Evolutionary conservation across 352 stramenopile genomes (phyloP), one percentile per base, ranked within the genome.

Genomic region (Globisporangium carolinianum): DNA sequence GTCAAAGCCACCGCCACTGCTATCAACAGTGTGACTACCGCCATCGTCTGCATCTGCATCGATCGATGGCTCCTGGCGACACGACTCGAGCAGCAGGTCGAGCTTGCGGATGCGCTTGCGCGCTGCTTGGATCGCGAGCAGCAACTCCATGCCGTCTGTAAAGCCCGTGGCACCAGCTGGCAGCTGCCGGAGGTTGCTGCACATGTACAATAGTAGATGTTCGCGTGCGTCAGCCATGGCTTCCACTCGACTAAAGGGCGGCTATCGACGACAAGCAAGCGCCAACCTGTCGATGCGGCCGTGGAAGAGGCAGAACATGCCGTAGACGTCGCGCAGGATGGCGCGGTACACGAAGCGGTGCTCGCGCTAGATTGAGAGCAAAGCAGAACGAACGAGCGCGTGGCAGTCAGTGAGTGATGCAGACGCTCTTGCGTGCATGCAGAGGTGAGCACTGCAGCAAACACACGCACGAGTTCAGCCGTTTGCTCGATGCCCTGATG

Each of bases 81-180:
- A 46, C 46, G 65, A 68, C 64, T 68, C 64, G 41, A 65, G 68
- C 45, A 54, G 47, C 45, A 75, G 60, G 10, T 47, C 35, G 43
- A 84, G 64, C 56, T 87, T 89, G 1, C 79, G 74, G 12, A 86
- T 46, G 1, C 61, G 62, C 41, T 79, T 81, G n/a, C 69, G 65
- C 2, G 60, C 41, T 6, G 59, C 36, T 55, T 64, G 74, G 38
- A 86, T 75, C 7, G 58, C 62, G 24, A 63, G 45, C 15, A 89
- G 63, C 18, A 87, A 39, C 36, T 78, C 74, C 74, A 89, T 79
- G 32, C 79, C 79, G 32, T 87, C 74, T 1, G 15, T 3, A 18
- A 66, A 52, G 17, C n/a, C 11, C n/a, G 8, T 15, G 2, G 11
- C 45, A 2, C 5, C 58, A 18, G 4, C 5, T 41, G 55, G 49